phyloP scores from a whole-genome alignment of 2,329 filamentous ascomycete genomes.

The Talaromyces amestolkiae region DNA sequence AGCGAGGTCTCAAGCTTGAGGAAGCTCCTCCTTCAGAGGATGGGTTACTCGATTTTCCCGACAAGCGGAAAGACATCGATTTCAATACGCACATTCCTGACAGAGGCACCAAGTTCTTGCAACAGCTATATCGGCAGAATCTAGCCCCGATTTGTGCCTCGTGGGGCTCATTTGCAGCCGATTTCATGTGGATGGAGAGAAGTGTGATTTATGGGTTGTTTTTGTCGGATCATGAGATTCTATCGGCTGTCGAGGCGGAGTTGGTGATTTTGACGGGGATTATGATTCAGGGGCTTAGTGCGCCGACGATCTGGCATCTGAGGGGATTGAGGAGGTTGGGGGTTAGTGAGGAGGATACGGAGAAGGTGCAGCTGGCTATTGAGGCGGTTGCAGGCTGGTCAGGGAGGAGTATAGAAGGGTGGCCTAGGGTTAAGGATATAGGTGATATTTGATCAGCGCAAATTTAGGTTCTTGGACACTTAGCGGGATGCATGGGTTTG shows the following conservation, averaged over 20 bases:
- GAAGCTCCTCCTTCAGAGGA: constrained; percentile 16
- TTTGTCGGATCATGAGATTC: constrained; percentile 42
- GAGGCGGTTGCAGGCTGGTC: constrained; percentile 25
- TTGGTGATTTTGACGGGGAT: constrained; percentile 45
- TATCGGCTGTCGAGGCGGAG: constrained; percentile 46
- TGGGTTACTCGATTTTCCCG: constrained; percentile 21
- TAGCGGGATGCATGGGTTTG: background rate
- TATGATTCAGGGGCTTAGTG: constrained; percentile 45
- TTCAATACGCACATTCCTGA: constrained; percentile 25
- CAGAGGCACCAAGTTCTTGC: constrained; percentile 30
- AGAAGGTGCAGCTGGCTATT: constrained; percentile 31
- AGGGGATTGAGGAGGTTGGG: constrained; percentile 44
- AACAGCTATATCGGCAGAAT: constrained; percentile 31
- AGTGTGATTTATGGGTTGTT: constrained; percentile 67
- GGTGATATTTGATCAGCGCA: constrained; percentile 18
- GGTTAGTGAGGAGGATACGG: constrained; percentile 40
- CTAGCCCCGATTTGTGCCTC: constrained; percentile 31
- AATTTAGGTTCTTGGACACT: background rate
- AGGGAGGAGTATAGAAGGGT: constrained; percentile 23
- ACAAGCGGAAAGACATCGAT: constrained; percentile 24
- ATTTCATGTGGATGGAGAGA: constrained; percentile 70
- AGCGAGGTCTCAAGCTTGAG: constrained; percentile 21
- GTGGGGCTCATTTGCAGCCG: constrained; percentile 31
- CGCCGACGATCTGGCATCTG: constrained; percentile 48
- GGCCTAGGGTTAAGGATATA: constrained; percentile 25